Conservation (phyloP, 2,329 filamentous ascomycete species). For the Helotiales sp. region DNA sequence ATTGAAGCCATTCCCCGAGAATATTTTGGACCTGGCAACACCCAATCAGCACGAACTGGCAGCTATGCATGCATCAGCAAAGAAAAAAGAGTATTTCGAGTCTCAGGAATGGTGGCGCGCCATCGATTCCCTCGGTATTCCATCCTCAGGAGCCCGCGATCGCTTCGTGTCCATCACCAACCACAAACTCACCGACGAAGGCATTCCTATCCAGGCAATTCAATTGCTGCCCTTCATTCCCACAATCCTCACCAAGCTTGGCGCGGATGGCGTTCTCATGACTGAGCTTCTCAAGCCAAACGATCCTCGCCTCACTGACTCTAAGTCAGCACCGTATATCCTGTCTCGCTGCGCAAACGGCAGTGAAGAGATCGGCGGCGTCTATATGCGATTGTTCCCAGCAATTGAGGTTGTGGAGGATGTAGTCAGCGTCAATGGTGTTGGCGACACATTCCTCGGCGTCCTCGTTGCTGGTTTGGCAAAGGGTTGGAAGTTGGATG, state of each 20-base stretch:
- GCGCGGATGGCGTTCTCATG: slow-evolving; percentile 64
- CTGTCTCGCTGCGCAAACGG: slow-evolving; percentile 64
- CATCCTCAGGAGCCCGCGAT: slow-evolving; percentile 69
- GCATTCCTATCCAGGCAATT: slow-evolving; percentile 81
- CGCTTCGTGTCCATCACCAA: slow-evolving; percentile 73
- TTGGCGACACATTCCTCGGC: slow-evolving; percentile 91
- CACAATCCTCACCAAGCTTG: slow-evolving; percentile 83
- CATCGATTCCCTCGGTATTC: slow-evolving; percentile 80
- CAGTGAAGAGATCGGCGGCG: slow-evolving; percentile 66
- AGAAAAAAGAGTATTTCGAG: slow-evolving; percentile 70
- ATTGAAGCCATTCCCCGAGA: slow-evolving; percentile 58
- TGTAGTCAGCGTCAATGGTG: slow-evolving; percentile 89
- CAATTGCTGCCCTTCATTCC: slow-evolving; percentile 90
- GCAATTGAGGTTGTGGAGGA: slow-evolving; percentile 68
- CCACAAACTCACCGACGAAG: slow-evolving; percentile 71
- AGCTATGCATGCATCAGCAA: slow-evolving; percentile 77
- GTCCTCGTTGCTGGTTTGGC: slow-evolving; percentile 81
- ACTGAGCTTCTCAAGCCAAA: slow-evolving; percentile 70
- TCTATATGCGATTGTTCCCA: slow-evolving; percentile 77
- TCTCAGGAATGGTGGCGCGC: slow-evolving; percentile 75
- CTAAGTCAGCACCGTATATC: slow-evolving; percentile 70
- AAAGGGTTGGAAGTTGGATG: slow-evolving; percentile 48
- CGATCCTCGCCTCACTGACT: slow-evolving; percentile 69
- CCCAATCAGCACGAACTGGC: slow-evolving; percentile 84
- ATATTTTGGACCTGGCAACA: slow-evolving; percentile 74